Percentiles rank a stretch among this genome's conserved stretches.
Evolutionary conservation across 805 yeast species (phyloP).

Genomic region (Wickerhamiella azymoides): DNA sequence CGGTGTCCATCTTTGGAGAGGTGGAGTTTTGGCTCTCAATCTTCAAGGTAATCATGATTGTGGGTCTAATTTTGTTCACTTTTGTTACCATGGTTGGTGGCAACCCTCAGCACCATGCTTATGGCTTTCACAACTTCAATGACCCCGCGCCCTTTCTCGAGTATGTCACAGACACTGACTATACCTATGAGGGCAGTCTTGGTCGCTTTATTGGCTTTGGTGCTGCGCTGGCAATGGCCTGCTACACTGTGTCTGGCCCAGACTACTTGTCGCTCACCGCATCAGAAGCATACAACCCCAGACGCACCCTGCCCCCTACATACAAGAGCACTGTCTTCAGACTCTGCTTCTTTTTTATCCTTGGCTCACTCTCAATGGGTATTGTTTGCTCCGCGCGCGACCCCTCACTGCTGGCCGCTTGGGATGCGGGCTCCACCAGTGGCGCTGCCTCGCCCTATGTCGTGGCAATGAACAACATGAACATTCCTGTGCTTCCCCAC

Average conservation of each 20-base stretch:
- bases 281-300: slow-evolving; percentile 63
- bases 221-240: slow-evolving; percentile 53
- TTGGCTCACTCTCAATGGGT: slow-evolving; percentile 69
- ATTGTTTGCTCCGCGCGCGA: slow-evolving; percentile 61
- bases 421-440: slow-evolving; percentile 41
- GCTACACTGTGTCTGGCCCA: slow-evolving; percentile 75
- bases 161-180: slow-evolving; percentile 44
- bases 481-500: slow-evolving; percentile 33
- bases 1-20: slow-evolving; percentile 68
- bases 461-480: slow-evolving; percentile 54
- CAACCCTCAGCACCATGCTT: slow-evolving; percentile 54
- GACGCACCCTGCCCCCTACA: slow-evolving; percentile 59
- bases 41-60: slow-evolving; percentile 56
- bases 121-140: slow-evolving; percentile 45
- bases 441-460: slow-evolving; percentile 45
- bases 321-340: slow-evolving; percentile 64
- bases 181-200: slow-evolving; percentile 57
- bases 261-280: slow-evolving; percentile 78
- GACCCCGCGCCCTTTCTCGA: slow-evolving; percentile 45
- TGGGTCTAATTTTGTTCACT: slow-evolving; percentile 64
- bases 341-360: slow-evolving; percentile 50
- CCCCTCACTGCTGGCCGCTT: slow-evolving; percentile 42
- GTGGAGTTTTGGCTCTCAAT: slow-evolving; percentile 67
- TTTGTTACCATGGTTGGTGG: slow-evolving; percentile 81
- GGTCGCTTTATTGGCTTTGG: slow-evolving; percentile 65